phyloP scores from a whole-genome alignment of 2,329 filamentous ascomycete genomes.

The Aspergillus udagawae region DNA sequence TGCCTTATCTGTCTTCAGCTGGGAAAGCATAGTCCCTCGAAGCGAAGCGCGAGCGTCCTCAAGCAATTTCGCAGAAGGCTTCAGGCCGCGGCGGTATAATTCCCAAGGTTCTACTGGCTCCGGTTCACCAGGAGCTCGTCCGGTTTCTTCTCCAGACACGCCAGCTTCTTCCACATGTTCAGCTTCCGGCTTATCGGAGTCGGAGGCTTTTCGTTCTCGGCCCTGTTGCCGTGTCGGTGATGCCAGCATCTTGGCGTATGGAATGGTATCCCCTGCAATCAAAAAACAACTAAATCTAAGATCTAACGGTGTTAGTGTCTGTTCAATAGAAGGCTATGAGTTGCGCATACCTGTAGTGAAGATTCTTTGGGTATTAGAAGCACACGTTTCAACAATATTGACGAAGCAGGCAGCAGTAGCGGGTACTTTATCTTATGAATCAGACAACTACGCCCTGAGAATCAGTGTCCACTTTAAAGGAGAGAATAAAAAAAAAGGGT shows the following conservation, averaged over 20 bases:
- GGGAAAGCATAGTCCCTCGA: neutral
- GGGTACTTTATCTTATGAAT: neutral
- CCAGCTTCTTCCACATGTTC: conserved; percentile 5
- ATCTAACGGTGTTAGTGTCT: neutral
- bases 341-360: neutral
- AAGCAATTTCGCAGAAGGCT: neutral
- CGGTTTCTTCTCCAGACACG: neutral
- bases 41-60: neutral
- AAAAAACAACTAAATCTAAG: neutral
- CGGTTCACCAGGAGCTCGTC: neutral
- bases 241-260: neutral
- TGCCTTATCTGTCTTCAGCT: neutral
- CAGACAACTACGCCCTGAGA: neutral
- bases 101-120: neutral
- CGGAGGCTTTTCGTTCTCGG: neutral
- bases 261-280: neutral
- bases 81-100: neutral
- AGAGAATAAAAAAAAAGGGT: neutral
- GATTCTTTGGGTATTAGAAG: neutral
- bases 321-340: neutral
- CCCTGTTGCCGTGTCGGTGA: neutral
- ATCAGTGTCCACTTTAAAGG: neutral
- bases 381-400: neutral
- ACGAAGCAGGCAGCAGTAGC: neutral
- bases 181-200: neutral